A percentile compares a stretch with the other conserved stretches of the same genome.
Conservation (phyloP, 768 basidiomycete genomes). For the Phaeotremella fagi region DNA sequence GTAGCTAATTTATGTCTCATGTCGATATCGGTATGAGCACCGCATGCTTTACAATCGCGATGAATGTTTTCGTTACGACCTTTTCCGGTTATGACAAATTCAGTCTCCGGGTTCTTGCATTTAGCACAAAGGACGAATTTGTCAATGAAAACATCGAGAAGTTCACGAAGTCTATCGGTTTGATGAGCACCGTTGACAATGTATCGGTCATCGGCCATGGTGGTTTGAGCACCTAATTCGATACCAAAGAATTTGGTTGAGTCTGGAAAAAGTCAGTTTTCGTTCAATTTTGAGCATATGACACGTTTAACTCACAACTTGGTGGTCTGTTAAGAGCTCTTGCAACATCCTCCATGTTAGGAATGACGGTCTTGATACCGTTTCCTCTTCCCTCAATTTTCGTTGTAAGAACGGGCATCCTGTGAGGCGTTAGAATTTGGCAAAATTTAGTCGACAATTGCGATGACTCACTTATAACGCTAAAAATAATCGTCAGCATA, state of each 20-base stretch:
- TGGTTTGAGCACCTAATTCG: conserved; percentile 95
- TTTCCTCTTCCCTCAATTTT: conserved; percentile 99
- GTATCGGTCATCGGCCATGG: conserved; percentile 92
- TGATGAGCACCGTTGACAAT: conserved; percentile 98
- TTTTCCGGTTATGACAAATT: conserved; percentile 69
- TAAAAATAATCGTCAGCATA: background rate
- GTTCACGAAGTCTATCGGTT: conserved; percentile 81
- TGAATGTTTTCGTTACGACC: conserved; percentile 77
- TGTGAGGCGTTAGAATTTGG: conserved; percentile 49
- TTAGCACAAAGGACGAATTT: conserved; percentile 95
- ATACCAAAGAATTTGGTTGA: conserved; percentile 99
- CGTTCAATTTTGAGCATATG: background rate
- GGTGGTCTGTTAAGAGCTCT: conserved; percentile 91
- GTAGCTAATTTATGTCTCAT: conserved; percentile 96
- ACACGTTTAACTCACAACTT: conserved; percentile 52
- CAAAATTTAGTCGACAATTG: background rate
- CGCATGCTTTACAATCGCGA: conserved; percentile 98
- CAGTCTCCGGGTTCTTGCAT: conserved; percentile 99
- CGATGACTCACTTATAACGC: conserved; percentile 7
- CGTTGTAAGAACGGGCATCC: conserved; percentile 89
- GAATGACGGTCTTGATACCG: conserved; percentile 97
- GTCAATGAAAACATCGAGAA: conserved; percentile 94
- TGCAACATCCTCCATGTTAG: conserved; percentile 97
- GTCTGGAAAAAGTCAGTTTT: conserved; percentile 52
- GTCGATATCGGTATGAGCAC: conserved; percentile 82